These are phyloP conservation scores for Medicago ruthenica DNA, from an alignment of 306 rosid species.

Conservation along the genomic window DNA sequence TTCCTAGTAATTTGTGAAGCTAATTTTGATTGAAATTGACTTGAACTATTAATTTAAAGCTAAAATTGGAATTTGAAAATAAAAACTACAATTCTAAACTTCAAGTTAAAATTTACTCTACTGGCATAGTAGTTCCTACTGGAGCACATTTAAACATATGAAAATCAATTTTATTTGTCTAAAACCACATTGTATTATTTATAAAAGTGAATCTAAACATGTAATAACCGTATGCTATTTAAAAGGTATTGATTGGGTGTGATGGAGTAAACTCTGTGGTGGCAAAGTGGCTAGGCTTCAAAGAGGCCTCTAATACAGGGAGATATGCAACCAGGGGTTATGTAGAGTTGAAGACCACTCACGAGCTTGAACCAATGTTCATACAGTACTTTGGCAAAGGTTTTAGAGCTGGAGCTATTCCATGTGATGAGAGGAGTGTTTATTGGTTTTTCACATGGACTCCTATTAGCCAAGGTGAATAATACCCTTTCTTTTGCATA, in stretches of 20 bases:
- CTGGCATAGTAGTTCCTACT: no score
- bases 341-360: constrained; percentile 33
- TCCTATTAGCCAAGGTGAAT: constrained; percentile 58
- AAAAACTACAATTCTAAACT: no score
- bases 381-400: constrained; percentile 63
- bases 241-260: constrained; percentile 78
- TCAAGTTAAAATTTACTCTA: no score
- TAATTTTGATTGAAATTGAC: no score
- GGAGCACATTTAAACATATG: no score
- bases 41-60: no score
- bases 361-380: constrained; percentile 47
- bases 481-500: neutral
- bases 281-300: constrained; percentile 75
- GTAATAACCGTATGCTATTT: no score
- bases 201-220: no score
- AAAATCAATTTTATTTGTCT: no score
- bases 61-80: no score
- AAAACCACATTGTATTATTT: no score
- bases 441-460: constrained; percentile 74
- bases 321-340: constrained; percentile 67
- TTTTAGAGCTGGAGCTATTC: constrained; percentile 57
- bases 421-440: constrained; percentile 55
- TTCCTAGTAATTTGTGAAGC: no score
- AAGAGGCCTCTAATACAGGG: constrained; percentile 50
- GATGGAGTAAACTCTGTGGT: constrained; percentile 87